phyloP scores from a whole-genome alignment of 805 yeast species.

The Vanderwaltozyma verrucispora region DNA sequence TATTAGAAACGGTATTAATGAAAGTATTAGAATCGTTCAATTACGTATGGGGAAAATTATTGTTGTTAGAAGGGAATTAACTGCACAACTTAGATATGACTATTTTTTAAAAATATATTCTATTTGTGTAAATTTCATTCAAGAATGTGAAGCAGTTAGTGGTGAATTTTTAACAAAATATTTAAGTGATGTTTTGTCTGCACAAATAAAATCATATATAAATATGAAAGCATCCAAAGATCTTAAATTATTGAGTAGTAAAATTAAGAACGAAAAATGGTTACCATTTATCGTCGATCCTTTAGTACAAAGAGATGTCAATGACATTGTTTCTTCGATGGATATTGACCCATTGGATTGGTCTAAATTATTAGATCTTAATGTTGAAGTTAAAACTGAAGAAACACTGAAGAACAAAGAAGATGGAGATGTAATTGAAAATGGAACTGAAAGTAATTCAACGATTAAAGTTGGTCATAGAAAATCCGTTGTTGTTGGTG shows the following conservation, averaged over 20 bases:
- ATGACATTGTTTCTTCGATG: conserved; percentile 40
- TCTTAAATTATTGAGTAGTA: conserved; percentile 35
- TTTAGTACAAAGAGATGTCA: conserved; percentile 39
- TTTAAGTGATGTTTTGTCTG: conserved; percentile 57
- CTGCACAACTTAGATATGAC: conserved; percentile 44
- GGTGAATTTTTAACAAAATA: conserved; percentile 51
- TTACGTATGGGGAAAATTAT: conserved; percentile 67
- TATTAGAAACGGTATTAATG: conserved; percentile 52
- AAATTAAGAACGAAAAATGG: conserved; percentile 70
- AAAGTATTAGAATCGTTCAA: conserved; percentile 63
- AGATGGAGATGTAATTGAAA: conserved; percentile 5
- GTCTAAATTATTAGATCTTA: conserved; percentile 31
- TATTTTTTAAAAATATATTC: conserved; percentile 59
- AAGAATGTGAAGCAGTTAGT: conserved; percentile 74
- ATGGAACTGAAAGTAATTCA: conserved; percentile 1
- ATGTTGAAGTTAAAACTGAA: not conserved
- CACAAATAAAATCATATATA: conserved; percentile 53
- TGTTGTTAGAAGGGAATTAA: conserved; percentile 64
- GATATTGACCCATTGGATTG: conserved; percentile 40
- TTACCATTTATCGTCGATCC: conserved; percentile 51
- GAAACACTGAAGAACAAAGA: conserved; percentile 4
- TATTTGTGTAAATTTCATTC: conserved; percentile 56
- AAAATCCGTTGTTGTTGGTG: conserved; percentile 38
- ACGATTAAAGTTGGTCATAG: conserved; percentile 22
- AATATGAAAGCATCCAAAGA: conserved; percentile 44